phyloP scores from a whole-genome alignment of 2,329 filamentous ascomycete species.

The Xylariaceae sp. region DNA sequence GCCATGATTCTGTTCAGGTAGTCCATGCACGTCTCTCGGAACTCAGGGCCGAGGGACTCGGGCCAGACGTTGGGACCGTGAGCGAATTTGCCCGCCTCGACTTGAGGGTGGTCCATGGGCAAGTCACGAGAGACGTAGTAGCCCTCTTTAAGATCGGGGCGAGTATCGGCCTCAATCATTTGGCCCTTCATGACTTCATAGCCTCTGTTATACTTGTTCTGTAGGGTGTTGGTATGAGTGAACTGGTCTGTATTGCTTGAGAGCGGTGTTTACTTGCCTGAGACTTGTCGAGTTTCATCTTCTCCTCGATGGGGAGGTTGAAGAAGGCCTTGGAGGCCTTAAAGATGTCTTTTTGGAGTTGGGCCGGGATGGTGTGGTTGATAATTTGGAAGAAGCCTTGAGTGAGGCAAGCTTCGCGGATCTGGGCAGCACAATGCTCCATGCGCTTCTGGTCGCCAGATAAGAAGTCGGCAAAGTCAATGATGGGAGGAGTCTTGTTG shows the following conservation, averaged over 20 bases:
- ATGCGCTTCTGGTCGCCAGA: constrained; percentile 6
- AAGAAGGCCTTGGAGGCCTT: constrained; percentile 11
- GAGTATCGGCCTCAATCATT: constrained; percentile 15
- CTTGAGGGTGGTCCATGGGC: constrained; percentile 36
- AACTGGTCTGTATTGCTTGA: too few relatives aligned
- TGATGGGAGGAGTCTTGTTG: constrained; percentile 5
- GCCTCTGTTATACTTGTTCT: constrained; percentile 14
- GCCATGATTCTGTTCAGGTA: constrained; percentile 39
- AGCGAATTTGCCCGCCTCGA: constrained; percentile 39
- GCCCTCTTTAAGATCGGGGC: constrained; percentile 25
- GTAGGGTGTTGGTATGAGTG: too few relatives aligned
- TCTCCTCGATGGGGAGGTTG: constrained; percentile 9
- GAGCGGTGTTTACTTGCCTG: neutral
- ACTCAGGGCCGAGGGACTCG: constrained; percentile 30
- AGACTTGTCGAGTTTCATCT: constrained; percentile 9
- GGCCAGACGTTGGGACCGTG: constrained; percentile 44
- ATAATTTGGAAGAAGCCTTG: constrained; percentile 14
- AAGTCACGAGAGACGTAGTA: constrained; percentile 41
- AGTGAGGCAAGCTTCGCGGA: constrained; percentile 6
- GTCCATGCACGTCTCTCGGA: constrained; percentile 36
- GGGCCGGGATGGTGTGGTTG: constrained; percentile 8
- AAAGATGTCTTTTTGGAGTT: constrained; percentile 7
- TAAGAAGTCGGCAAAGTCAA: constrained; percentile 11
- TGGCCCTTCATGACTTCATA: constrained; percentile 12
- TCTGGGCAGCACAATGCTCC: constrained; percentile 4